A percentile compares a stretch with the other conserved stretches of the same genome.
Evolutionary conservation across 441 rosid species (phyloP).

Genomic region (Monsonia emarginata): DNA sequence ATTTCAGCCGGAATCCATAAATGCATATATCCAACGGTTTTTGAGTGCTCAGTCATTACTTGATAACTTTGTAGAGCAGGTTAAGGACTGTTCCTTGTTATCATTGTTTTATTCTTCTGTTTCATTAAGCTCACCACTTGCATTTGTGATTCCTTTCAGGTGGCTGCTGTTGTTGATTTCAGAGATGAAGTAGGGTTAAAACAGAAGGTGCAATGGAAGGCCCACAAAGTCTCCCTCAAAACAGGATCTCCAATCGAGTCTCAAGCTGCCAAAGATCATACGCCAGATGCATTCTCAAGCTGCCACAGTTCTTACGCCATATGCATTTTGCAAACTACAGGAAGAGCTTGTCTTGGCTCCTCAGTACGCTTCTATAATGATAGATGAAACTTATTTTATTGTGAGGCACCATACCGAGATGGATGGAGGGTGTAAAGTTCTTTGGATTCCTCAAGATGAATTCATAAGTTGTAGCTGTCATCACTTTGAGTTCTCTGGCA

Average conservation of each 20-base stretch:
- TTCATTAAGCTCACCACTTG: background rate
- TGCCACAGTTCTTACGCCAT: constrained; percentile 43
- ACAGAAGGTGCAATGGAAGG: constrained; percentile 32
- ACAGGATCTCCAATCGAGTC: constrained; percentile 61
- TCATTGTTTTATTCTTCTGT: constrained; percentile 1
- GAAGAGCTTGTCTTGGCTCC: constrained; percentile 56
- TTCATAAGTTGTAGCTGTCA: constrained; percentile 49
- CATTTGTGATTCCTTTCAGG: constrained; percentile 21
- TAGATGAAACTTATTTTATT: constrained; percentile 40
- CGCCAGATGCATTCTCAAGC: constrained; percentile 54
- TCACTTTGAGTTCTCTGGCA: constrained; percentile 46
- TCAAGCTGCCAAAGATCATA: constrained; percentile 42
- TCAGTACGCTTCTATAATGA: constrained; percentile 41
- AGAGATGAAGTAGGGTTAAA: constrained; percentile 29
- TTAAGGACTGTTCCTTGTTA: constrained; percentile 10
- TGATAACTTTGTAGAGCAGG: constrained; percentile 38
- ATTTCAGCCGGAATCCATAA: constrained; percentile 24
- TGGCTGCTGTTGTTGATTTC: constrained; percentile 32
- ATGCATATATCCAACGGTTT: constrained; percentile 29
- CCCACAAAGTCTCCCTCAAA: constrained; percentile 34
- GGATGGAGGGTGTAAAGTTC: constrained; percentile 39
- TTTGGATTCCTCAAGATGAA: constrained; percentile 40
- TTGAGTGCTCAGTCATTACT: constrained; percentile 39
- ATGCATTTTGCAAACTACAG: constrained; percentile 44
- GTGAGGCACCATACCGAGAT: constrained; percentile 47